Conservation (phyloP, 345 rosid species). For the Gossypium arboreum region DNA sequence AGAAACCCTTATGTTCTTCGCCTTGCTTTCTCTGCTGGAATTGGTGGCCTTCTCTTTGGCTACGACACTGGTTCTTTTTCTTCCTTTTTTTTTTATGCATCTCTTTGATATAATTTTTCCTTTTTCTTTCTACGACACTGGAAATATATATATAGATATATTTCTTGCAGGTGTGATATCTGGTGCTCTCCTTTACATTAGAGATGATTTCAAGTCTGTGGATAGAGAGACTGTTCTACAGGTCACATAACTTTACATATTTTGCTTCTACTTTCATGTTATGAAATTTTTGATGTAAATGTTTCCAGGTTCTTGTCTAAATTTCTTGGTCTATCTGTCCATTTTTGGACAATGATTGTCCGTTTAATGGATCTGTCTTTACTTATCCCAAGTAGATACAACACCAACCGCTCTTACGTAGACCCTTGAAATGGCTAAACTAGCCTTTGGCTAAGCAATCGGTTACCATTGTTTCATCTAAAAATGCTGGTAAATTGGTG, state of each 20-base stretch:
- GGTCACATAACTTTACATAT: conserved; percentile 28
- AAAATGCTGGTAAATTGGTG: too few species aligned
- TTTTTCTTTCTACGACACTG: background rate
- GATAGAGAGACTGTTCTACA: conserved; percentile 56
- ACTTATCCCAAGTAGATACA: background rate
- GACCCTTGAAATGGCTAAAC: too few species aligned
- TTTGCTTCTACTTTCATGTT: background rate
- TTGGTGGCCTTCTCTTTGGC: conserved; percentile 88
- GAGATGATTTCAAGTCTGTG: conserved; percentile 63
- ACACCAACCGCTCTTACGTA: background rate
- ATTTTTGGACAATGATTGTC: background rate
- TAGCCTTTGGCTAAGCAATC: too few species aligned
- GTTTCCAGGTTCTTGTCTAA: background rate
- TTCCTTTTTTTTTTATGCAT: background rate
- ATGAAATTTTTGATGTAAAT: background rate
- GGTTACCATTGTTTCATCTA: too few species aligned
- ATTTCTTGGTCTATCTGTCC: background rate
- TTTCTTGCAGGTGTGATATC: conserved; percentile 69
- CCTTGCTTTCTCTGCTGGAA: conserved; percentile 89
- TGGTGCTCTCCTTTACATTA: conserved; percentile 83
- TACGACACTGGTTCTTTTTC: conserved; percentile 62
- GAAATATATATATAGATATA: background rate
- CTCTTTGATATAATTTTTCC: background rate
- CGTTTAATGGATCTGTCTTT: background rate
- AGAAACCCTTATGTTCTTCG: conserved; percentile 79